Evolutionary conservation across 2,329 filamentous ascomycete genomes (phyloP).

Genomic region (Aspergillus sojae): DNA sequence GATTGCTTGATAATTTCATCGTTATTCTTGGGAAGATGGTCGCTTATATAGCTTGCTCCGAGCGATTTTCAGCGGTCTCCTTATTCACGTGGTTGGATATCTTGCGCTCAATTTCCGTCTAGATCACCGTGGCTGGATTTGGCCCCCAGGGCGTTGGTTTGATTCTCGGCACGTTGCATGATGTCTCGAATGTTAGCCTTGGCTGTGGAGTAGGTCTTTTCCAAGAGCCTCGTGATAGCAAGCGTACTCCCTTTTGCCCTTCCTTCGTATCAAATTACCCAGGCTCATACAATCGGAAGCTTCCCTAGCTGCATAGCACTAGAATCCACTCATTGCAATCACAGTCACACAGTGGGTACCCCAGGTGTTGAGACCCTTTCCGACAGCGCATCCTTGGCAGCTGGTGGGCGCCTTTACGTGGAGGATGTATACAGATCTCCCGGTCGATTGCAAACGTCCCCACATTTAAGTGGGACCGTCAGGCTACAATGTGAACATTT

Average conservation of each 20-base stretch:
- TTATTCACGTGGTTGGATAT: background rate
- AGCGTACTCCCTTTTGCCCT: background rate
- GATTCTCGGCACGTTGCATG: background rate
- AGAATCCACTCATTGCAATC: background rate
- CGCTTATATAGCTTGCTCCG: background rate
- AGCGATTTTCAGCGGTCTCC: rapidly evolving
- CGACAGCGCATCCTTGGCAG: background rate
- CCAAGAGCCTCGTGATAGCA: background rate
- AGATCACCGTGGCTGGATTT: background rate
- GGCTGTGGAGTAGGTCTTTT: background rate
- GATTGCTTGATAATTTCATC: background rate
- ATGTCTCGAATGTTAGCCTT: background rate
- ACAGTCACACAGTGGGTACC: background rate
- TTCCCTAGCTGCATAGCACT: background rate
- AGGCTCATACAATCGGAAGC: background rate
- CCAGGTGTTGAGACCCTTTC: background rate
- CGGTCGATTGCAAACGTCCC: background rate
- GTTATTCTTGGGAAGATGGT: background rate
- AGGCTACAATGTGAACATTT: background rate
- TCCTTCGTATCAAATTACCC: background rate
- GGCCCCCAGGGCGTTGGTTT: background rate
- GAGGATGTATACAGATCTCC: background rate
- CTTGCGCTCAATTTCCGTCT: too few relatives aligned
- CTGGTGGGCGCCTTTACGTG: background rate
- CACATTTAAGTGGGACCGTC: background rate